Conservation (phyloP, 2,329 filamentous ascomycete genomes). For the Arthrobotrys conoides region DNA sequence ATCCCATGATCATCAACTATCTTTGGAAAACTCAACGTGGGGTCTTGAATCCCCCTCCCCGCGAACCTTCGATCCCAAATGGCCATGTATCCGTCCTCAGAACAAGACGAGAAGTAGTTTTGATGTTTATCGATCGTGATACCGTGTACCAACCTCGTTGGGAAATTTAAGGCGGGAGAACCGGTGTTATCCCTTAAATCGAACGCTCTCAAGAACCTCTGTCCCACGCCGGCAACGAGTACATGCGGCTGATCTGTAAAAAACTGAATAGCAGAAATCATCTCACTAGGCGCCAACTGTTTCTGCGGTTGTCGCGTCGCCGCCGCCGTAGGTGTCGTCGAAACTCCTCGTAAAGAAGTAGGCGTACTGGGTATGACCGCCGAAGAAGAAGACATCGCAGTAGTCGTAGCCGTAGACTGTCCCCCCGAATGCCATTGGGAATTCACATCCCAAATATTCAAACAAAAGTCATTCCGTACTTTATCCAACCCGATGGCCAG, state of each 20-base stretch:
- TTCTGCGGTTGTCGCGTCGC: conserved; percentile 68
- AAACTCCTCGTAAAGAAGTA: conserved; percentile 63
- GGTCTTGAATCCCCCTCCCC: conserved; percentile 56
- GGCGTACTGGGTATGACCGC: conserved; percentile 64
- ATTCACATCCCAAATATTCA: conserved; percentile 86
- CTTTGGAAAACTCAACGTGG: conserved; percentile 62
- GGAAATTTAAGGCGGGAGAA: conserved; percentile 69
- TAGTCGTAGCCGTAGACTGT: conserved; percentile 65
- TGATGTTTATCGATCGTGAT: conserved; percentile 83
- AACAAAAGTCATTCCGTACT: conserved; percentile 83
- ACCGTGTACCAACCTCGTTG: conserved; percentile 71
- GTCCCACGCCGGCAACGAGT: conserved; percentile 81
- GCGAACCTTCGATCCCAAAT: conserved; percentile 64
- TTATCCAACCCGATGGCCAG: conserved; percentile 84
- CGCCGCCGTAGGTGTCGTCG: neutral
- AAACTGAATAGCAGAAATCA: conserved; percentile 86
- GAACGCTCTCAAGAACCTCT: conserved; percentile 81
- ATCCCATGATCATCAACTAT: conserved; percentile 59
- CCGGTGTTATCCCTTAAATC: conserved; percentile 78
- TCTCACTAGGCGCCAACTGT: conserved; percentile 75
- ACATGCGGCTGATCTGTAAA: conserved; percentile 83
- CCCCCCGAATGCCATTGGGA: conserved; percentile 67
- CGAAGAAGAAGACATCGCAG: conserved; percentile 61
- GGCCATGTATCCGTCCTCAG: conserved; percentile 66
- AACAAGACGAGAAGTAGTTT: conserved; percentile 87